phyloP scores from a whole-genome alignment of 805 yeast genomes.

The Schwanniomyces sp. region DNA sequence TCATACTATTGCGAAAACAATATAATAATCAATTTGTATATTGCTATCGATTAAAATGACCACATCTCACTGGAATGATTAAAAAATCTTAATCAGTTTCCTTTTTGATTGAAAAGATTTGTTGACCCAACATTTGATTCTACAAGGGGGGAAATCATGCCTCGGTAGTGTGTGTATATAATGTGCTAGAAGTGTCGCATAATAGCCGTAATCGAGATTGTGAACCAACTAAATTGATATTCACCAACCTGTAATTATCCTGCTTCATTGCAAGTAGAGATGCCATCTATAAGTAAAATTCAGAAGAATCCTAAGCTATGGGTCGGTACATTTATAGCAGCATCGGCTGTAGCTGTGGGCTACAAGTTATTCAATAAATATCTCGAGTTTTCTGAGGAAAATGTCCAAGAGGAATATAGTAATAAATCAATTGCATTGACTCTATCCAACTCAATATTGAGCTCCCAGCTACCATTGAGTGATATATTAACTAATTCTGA shows the following conservation, averaged over 20 bases:
- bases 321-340: slow-evolving; percentile 35
- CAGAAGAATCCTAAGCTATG: slow-evolving; percentile 27
- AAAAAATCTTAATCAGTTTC: neutral
- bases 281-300: slow-evolving; percentile 3
- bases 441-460: slow-evolving; percentile 40
- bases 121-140: neutral
- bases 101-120: neutral
- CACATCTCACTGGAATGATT: neutral
- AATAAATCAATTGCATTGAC: slow-evolving; percentile 41
- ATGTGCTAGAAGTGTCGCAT: neutral
- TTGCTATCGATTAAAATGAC: neutral
- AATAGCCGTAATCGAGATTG: neutral
- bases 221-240: neutral
- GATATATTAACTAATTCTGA: slow-evolving; percentile 37
- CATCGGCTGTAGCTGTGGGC: slow-evolving; percentile 31
- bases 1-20: neutral
- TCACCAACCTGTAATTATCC: neutral
- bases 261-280: neutral
- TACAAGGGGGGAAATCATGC: neutral
- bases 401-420: slow-evolving; percentile 15
- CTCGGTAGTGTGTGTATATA: neutral
- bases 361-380: slow-evolving; percentile 30
- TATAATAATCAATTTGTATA: neutral
- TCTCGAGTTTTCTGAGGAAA: neutral
- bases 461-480: slow-evolving; percentile 34